Conservation (phyloP, 2,329 filamentous ascomycete species). For the Cordyceps farinosa region DNA sequence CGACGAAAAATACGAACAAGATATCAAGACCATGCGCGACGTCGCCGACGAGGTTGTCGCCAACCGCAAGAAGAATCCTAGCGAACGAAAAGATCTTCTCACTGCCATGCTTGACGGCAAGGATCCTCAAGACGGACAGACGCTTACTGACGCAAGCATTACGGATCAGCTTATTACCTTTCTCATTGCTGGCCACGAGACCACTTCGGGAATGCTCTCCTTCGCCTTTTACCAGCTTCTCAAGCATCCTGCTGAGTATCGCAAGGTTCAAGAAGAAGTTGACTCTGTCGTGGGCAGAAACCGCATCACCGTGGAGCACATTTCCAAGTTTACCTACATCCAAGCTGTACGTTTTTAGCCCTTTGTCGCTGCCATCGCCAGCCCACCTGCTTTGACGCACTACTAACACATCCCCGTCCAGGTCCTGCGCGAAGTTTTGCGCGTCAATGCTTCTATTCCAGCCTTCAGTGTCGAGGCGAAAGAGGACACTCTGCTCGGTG, state of each 20-base stretch:
- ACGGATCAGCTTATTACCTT: constrained; percentile 71
- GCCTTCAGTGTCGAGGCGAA: constrained; percentile 52
- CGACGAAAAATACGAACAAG: constrained; percentile 48
- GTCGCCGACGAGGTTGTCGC: constrained; percentile 59
- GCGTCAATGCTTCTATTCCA: constrained; percentile 59
- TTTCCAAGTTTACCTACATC: constrained; percentile 63
- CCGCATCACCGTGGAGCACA: constrained; percentile 56
- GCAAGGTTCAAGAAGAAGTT: constrained; percentile 63
- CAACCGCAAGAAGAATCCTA: constrained; percentile 51
- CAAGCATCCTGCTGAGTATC: constrained; percentile 57
- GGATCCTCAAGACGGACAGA: constrained; percentile 64
- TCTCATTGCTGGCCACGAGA: constrained; percentile 68
- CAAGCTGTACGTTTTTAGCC: constrained; percentile 42
- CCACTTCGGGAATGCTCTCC: constrained; percentile 63
- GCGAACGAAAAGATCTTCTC: constrained; percentile 62
- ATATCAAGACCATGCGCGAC: constrained; percentile 53
- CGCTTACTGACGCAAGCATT: constrained; percentile 60
- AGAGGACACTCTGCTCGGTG: constrained; percentile 52
- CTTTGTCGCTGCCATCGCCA: not conserved
- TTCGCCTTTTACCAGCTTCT: constrained; percentile 64
- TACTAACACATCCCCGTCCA: constrained; percentile 17
- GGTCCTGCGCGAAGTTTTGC: constrained; percentile 62
- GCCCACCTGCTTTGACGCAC: constrained; percentile 10
- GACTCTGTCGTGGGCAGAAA: constrained; percentile 60
- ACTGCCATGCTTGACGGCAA: constrained; percentile 65